Evolutionary conservation across 148 eudicot species (phyloP).

Genomic region (Chenopodium quinoa): DNA sequence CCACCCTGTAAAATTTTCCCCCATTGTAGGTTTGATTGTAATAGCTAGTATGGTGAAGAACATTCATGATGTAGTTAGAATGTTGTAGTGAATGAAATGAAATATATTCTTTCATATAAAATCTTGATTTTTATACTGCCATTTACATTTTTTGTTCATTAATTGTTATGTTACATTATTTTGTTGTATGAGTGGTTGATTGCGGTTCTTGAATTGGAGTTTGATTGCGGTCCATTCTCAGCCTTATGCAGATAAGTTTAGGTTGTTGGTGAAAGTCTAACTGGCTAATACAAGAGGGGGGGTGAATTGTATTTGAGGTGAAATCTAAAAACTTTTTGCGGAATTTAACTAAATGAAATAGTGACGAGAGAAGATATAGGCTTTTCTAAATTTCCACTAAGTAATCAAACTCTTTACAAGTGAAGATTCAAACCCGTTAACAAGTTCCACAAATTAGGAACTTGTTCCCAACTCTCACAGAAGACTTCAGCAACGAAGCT

Average conservation of each 20-base stretch:
- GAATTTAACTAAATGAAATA: too few relatives aligned
- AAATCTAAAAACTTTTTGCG: too few relatives aligned
- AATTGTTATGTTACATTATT: neutral
- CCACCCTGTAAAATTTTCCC: slow-evolving; percentile 22
- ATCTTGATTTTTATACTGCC: neutral
- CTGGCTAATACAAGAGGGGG: too few relatives aligned
- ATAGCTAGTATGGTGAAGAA: slow-evolving; percentile 19
- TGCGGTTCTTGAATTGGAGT: neutral
- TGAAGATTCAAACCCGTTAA: too few relatives aligned
- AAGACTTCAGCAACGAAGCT: too few relatives aligned
- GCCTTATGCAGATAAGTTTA: neutral
- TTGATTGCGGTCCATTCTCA: neutral
- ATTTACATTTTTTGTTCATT: neutral
- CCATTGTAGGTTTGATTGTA: slow-evolving; percentile 19
- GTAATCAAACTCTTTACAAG: too few relatives aligned
- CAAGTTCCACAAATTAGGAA: too few relatives aligned
- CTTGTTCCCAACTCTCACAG: too few relatives aligned
- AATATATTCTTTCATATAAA: neutral
- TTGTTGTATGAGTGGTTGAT: neutral
- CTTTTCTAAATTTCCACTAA: too few relatives aligned
- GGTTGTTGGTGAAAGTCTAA: too few relatives aligned
- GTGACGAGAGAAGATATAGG: too few relatives aligned
- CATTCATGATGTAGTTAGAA: neutral
- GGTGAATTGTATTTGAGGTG: too few relatives aligned
- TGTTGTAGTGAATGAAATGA: neutral